Conservation (phyloP, 768 basidiomycete genomes). For the Kwoniella sp. region DNA sequence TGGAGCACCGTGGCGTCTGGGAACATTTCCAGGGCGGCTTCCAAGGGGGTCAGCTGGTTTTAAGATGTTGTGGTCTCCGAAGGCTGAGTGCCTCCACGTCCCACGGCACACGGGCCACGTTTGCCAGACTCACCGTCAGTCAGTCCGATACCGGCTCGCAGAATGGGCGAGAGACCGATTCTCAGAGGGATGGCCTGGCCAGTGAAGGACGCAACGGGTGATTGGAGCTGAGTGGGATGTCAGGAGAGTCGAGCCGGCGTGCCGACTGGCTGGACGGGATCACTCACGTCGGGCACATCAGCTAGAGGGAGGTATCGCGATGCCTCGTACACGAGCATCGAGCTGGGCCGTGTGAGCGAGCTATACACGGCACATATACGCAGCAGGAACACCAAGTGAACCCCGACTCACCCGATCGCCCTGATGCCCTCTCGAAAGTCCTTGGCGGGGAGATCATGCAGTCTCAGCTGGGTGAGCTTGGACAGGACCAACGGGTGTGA, state of each 20-base stretch:
- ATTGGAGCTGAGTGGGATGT: slow-evolving; percentile 50
- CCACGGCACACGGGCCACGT: too few species aligned
- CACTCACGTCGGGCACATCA: slow-evolving; percentile 28
- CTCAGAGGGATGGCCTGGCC: slow-evolving; percentile 70
- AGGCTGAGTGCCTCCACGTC: too few species aligned
- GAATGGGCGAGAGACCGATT: slow-evolving; percentile 82
- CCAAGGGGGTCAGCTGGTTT: too few species aligned
- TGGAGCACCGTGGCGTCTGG: slow-evolving; percentile 87
- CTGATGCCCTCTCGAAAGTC: slow-evolving; percentile 42
- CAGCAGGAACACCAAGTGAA: neutral
- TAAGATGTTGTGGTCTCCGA: too few species aligned
- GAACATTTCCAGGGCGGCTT: slow-evolving; percentile 72
- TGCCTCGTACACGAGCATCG: slow-evolving; percentile 42
- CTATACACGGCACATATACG: neutral
- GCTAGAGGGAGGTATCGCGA: slow-evolving; percentile 26
- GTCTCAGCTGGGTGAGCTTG: slow-evolving; percentile 39
- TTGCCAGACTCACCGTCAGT: slow-evolving; percentile 62
- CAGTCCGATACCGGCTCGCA: slow-evolving; percentile 92
- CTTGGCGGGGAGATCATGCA: slow-evolving; percentile 42
- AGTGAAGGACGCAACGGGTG: slow-evolving; percentile 73
- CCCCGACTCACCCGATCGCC: slow-evolving; percentile 31
- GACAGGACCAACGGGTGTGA: slow-evolving; percentile 36
- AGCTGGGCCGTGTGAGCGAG: too few species aligned
- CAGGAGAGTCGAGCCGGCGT: neutral
- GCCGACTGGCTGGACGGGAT: neutral